phyloP scores from a whole-genome alignment of 1,139 yeast genomes.

The Kodamaea alishanica region DNA sequence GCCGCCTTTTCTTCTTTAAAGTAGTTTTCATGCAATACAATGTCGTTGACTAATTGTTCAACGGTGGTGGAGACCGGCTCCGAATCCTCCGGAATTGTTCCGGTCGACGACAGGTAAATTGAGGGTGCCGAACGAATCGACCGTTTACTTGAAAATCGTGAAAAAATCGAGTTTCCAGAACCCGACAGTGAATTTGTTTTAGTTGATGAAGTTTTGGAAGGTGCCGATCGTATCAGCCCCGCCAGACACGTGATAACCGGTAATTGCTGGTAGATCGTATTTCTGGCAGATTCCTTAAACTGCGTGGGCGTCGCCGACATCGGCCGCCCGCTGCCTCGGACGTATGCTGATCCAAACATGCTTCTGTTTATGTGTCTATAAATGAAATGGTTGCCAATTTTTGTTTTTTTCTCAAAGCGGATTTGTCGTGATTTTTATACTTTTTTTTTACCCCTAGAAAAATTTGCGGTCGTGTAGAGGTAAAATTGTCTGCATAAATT shows the following conservation, averaged over 20 bases:
- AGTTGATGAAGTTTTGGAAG: slow-evolving; percentile 17
- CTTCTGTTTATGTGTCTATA: not conserved
- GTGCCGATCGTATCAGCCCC: slow-evolving; percentile 33
- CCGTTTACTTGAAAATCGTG: slow-evolving; percentile 27
- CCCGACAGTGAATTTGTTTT: slow-evolving; percentile 29
- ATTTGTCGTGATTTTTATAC: slow-evolving; percentile 1
- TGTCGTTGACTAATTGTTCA: slow-evolving; percentile 45
- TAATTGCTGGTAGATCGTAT: slow-evolving; percentile 45
- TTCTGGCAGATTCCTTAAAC: slow-evolving; percentile 45
- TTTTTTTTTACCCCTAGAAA: slow-evolving; percentile 1
- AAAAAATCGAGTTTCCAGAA: slow-evolving; percentile 25
- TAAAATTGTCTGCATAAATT: no score
- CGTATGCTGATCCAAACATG: slow-evolving; percentile 43
- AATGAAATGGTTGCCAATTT: no score
- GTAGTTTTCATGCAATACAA: slow-evolving; percentile 39
- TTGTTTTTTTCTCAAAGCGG: not conserved
- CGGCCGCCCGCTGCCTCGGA: slow-evolving; percentile 23
- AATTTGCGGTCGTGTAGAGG: no score
- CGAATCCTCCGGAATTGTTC: slow-evolving; percentile 47
- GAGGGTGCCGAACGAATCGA: slow-evolving; percentile 46
- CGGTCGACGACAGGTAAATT: slow-evolving; percentile 40
- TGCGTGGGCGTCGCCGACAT: slow-evolving; percentile 37
- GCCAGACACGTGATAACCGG: slow-evolving; percentile 29
- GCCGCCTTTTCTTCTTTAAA: slow-evolving; percentile 16
- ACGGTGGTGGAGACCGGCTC: slow-evolving; percentile 44